These are phyloP conservation scores for Corynascus novoguineensis DNA, from an alignment of 495 filamentous ascomycete genomes.

Conservation along the genomic window DNA sequence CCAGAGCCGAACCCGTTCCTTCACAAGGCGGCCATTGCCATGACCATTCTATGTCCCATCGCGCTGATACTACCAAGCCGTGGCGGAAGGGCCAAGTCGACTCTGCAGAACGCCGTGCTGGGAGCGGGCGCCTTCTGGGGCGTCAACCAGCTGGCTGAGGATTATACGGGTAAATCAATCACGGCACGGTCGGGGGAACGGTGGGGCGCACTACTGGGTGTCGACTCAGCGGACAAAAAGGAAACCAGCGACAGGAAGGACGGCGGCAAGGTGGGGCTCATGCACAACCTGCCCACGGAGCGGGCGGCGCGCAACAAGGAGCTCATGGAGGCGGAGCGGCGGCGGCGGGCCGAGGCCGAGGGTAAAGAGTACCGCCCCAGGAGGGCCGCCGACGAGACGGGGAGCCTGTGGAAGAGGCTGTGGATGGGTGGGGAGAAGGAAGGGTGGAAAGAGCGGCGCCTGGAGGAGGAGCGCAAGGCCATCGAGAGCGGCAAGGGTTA, in stretches of 20 bases:
- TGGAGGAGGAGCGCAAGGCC: slow-evolving; percentile 64
- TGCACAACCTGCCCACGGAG: slow-evolving; percentile 40
- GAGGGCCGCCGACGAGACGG: slow-evolving; percentile 17
- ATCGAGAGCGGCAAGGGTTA: slow-evolving; percentile 75
- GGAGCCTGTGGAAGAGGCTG: slow-evolving; percentile 45
- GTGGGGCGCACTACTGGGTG: slow-evolving; percentile 13
- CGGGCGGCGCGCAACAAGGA: slow-evolving; percentile 52
- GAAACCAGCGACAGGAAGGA: background rate
- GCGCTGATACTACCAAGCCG: slow-evolving; percentile 73
- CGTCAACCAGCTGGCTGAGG: slow-evolving; percentile 58
- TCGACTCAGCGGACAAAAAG: background rate
- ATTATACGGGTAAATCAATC: slow-evolving; percentile 55
- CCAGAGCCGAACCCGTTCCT: slow-evolving; percentile 35
- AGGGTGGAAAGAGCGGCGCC: slow-evolving; percentile 65
- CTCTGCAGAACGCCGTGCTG: slow-evolving; percentile 53
- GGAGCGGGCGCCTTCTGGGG: slow-evolving; percentile 53
- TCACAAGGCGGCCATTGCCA: slow-evolving; percentile 55
- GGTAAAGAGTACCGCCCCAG: slow-evolving; percentile 26
- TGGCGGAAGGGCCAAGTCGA: slow-evolving; percentile 54
- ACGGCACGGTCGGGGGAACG: slow-evolving; percentile 25
- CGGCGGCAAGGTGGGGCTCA: background rate
- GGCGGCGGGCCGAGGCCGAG: slow-evolving; percentile 32
- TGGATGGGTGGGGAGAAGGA: slow-evolving; percentile 65
- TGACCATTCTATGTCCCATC: slow-evolving; percentile 63
- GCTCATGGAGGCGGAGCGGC: slow-evolving; percentile 39